Evolutionary conservation across 2,329 filamentous ascomycete genomes (phyloP), one percentile per base, ranked within the genome.

Genomic region (Aspergillus pseudotamarii): DNA sequence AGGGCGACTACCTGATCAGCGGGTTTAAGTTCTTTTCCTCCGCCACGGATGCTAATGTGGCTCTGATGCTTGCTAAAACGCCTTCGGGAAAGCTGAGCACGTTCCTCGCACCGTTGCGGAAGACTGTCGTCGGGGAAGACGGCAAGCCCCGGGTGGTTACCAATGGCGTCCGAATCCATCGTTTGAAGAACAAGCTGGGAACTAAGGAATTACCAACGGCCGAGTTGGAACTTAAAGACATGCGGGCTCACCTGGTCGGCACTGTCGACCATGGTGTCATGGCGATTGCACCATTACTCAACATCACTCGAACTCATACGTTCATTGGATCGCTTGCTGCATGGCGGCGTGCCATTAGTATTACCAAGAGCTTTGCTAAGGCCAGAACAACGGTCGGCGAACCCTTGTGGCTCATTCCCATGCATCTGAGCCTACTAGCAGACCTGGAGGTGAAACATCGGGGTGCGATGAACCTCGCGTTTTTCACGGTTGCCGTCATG

Each of bases 1-100:
- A 71, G 12, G 76, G 76, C 6, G 74, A 73, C 36, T 79, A 76
- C 57, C 59, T 75, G 6, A 83, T 92, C 63, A 82, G 81, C 38
- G 90, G 90, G 0, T 91, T 91, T 81, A 91, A 92, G 70, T 92
- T 89, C 84, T 91, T 91, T 76, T 88, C 85, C 45, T 87, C 83
- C 3, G 89, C 88, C 0, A 91, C 88, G 0, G 89, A 91, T 72
- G 84, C 85, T 0, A 81, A 88, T 55, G 87, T 90, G 83, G 81
- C 86, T 0, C 79, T 92, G 5, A 76, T 91, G 1, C 85, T 92
- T 1, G 89, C 90, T 1, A 84, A 84, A 60, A 90, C 87, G 0
- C 73, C 76, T 0, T 79, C 80, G 2, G 82, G 82, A 2, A 81
- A 83, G 1, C 77, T 91, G 1, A 87, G 84, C 53, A 83, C 85